phyloP scores from a whole-genome alignment of 768 basidiomycete species.

The Hortiboletus campestris region DNA sequence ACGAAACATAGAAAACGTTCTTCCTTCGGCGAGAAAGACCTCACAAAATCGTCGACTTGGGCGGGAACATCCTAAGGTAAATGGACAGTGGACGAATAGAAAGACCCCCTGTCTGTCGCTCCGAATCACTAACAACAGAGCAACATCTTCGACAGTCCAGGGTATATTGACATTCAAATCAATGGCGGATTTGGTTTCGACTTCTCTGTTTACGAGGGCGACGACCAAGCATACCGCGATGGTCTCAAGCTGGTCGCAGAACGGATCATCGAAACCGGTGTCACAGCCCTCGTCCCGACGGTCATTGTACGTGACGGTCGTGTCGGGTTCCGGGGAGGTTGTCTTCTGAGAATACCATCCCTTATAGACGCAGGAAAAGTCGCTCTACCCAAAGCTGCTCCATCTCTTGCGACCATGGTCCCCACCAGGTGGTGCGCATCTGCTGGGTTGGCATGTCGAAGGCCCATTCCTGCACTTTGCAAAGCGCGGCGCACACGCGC shows the following conservation, averaged over 20 bases:
- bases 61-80: slow-evolving; percentile 74
- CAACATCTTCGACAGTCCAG: slow-evolving; percentile 53
- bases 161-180: slow-evolving; percentile 84
- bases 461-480: slow-evolving; percentile 81
- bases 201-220: slow-evolving; percentile 77
- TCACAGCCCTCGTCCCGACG: slow-evolving; percentile 72
- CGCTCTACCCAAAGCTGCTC: slow-evolving; percentile 69
- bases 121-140: slow-evolving; percentile 7
- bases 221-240: slow-evolving; percentile 62
- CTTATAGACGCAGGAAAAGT: slow-evolving; percentile 71
- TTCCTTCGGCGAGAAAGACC: slow-evolving; percentile 62
- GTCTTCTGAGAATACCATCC: background rate
- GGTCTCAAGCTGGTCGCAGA: slow-evolving; percentile 72
- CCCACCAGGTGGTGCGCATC: slow-evolving; percentile 59
- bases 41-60: slow-evolving; percentile 60
- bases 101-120: background rate
- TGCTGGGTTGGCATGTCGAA: slow-evolving; percentile 90
- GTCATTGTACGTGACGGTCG: slow-evolving; percentile 55
- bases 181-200: slow-evolving; percentile 90
- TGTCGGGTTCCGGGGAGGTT: background rate
- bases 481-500: slow-evolving; percentile 84
- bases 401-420: slow-evolving; percentile 67
- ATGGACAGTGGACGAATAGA: slow-evolving; percentile 3
- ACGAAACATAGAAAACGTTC: slow-evolving; percentile 57
- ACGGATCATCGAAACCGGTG: slow-evolving; percentile 82